A percentile compares a stretch with the other conserved stretches of the same genome.
Conservation (phyloP, 2,329 filamentous ascomycete species). For the Claviceps paspali region DNA sequence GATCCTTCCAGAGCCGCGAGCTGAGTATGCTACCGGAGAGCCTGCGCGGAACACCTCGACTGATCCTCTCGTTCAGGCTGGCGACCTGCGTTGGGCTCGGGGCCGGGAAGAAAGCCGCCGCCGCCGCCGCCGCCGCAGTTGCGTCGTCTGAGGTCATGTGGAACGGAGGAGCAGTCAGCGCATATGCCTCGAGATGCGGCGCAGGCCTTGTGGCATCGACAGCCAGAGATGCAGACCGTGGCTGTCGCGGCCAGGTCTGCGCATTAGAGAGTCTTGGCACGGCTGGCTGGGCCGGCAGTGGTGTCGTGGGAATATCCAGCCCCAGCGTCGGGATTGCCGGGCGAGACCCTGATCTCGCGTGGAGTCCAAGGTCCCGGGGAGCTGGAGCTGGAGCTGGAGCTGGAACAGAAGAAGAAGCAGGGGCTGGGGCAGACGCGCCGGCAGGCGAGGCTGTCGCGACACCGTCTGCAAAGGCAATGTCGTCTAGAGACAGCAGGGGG, state of each 20-base stretch:
- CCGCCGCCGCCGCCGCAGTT: conserved; percentile 16
- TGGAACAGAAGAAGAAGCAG: not conserved
- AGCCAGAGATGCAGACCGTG: conserved; percentile 8
- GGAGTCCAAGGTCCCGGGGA: not conserved
- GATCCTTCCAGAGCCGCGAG: conserved; percentile 3
- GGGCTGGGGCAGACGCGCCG: not conserved
- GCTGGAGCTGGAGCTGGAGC: too few relatives aligned
- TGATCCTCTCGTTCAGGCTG: conserved; percentile 22
- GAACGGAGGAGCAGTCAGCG: conserved; percentile 25
- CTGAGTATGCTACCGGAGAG: conserved; percentile 26
- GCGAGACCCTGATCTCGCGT: not conserved
- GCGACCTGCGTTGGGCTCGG: conserved; percentile 25
- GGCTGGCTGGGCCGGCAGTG: conserved; percentile 8
- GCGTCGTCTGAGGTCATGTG: conserved; percentile 18
- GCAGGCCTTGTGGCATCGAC: conserved; percentile 6
- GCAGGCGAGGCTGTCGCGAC: not conserved
- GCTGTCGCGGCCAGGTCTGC: conserved; percentile 32
- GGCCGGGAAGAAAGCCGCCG: conserved; percentile 20
- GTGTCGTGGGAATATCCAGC: conserved; percentile 15
- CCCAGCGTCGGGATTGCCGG: conserved; percentile 10
- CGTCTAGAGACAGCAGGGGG: conserved; percentile 8
- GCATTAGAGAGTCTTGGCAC: conserved; percentile 18
- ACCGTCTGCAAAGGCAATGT: not conserved
- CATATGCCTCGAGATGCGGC: conserved; percentile 16
- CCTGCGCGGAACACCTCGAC: conserved; percentile 23